A percentile compares a stretch with the other conserved stretches of the same genome.
These are phyloP conservation scores for Elasticomyces elasticus DNA, from an alignment of 495 filamentous ascomycete species.

Conservation along the genomic window DNA sequence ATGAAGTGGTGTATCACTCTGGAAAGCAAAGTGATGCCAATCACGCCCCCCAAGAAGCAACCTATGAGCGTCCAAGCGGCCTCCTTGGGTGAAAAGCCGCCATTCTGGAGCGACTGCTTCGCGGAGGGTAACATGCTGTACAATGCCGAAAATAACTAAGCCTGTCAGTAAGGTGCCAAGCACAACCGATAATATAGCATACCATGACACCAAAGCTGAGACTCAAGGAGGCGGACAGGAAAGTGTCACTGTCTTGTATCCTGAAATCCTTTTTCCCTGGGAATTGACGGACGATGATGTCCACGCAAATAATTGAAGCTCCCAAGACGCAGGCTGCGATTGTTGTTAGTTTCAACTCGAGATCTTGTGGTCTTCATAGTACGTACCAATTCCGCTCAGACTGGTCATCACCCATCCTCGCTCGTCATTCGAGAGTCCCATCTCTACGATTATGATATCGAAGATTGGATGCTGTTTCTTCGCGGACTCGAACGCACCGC, in stretches of 20 bases:
- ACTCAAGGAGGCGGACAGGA: conserved; percentile 79
- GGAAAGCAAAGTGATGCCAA: conserved; percentile 75
- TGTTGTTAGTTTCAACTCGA: background rate
- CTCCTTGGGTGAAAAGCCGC: conserved; percentile 50
- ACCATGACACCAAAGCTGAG: conserved; percentile 98
- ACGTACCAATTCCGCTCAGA: conserved; percentile 69
- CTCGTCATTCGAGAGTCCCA: conserved; percentile 64
- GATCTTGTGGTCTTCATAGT: background rate
- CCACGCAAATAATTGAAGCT: conserved; percentile 76
- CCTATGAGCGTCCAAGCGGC: conserved; percentile 66
- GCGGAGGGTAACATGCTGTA: conserved; percentile 91
- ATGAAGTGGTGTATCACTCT: conserved; percentile 70
- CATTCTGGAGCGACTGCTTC: conserved; percentile 59
- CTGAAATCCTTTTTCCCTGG: conserved; percentile 66
- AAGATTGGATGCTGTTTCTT: background rate
- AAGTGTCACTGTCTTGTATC: conserved; percentile 79
- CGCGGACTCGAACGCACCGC: no score
- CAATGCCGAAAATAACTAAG: conserved; percentile 80
- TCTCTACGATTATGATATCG: conserved; percentile 6
- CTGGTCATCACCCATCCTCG: conserved; percentile 88
- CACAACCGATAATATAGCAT: conserved; percentile 36
- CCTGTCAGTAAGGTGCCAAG: background rate
- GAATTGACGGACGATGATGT: conserved; percentile 60
- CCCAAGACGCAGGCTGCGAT: conserved; percentile 65
- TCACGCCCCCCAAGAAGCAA: conserved; percentile 70